Percentiles rank a stretch among this genome's conserved stretches.
phyloP scores from a whole-genome alignment of 2,329 filamentous ascomycete species.

The Talaromyces sp. region DNA sequence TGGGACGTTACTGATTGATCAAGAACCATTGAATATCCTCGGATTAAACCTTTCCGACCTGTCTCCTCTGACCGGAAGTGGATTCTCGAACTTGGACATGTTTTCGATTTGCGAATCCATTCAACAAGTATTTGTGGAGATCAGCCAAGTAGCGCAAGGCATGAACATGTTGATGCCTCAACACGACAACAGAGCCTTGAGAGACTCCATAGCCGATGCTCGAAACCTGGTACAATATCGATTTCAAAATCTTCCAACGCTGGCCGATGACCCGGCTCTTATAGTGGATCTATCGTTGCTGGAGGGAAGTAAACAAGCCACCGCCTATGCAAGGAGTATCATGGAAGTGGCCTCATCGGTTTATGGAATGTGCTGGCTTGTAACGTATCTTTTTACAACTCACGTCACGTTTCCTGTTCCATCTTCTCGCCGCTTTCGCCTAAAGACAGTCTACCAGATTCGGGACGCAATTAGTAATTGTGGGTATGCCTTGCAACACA shows the following conservation, averaged over 20 bases:
- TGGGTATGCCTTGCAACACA: not conserved
- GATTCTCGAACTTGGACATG: conserved; percentile 12
- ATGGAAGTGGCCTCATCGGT: conserved; percentile 10
- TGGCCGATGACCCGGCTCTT: conserved; percentile 1
- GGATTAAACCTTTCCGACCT: conserved; percentile 7
- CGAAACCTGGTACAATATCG: conserved; percentile 19
- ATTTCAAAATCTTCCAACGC: conserved; percentile 12
- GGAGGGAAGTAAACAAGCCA: not conserved
- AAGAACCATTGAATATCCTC: conserved; percentile 15
- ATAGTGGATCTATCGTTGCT: conserved; percentile 7
- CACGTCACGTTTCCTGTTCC: conserved; percentile 19
- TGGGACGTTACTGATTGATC: conserved; percentile 4
- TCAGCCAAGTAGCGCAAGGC: conserved; percentile 16
- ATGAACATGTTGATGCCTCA: conserved; percentile 8
- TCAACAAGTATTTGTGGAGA: conserved; percentile 11
- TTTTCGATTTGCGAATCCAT: conserved; percentile 12
- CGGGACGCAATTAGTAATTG: not conserved
- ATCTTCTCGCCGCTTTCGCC: conserved; percentile 12
- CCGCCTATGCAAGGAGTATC: not conserved
- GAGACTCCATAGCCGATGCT: conserved; percentile 14
- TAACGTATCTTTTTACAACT: conserved; percentile 13
- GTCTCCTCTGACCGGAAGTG: conserved; percentile 3
- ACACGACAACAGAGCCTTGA: not conserved
- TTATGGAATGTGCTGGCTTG: conserved; percentile 18
- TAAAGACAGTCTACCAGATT: conserved; percentile 9